Percentiles rank a stretch among this genome's conserved stretches.
phyloP scores from a whole-genome alignment of 352 stramenopile species.

The Phytopythium ostracodes region DNA sequence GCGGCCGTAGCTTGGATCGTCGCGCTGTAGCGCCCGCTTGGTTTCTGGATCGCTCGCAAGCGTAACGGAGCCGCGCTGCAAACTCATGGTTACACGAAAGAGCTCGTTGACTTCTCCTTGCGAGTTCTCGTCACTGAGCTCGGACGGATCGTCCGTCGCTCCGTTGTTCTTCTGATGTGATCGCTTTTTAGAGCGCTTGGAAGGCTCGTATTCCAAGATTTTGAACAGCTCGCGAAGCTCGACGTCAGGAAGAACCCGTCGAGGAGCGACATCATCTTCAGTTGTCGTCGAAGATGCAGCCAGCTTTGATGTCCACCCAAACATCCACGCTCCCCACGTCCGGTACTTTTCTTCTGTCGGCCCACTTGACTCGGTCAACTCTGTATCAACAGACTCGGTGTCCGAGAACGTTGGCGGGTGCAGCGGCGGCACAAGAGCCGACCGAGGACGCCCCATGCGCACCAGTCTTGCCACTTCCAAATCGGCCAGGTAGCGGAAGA shows the following conservation, averaged over 20 bases:
- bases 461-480: conserved; percentile 34
- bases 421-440: conserved; percentile 27
- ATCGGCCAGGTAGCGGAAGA: conserved; percentile 83
- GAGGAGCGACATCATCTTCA: conserved; percentile 22
- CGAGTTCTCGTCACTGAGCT: conserved; percentile 26
- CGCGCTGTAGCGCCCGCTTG: conserved; percentile 52
- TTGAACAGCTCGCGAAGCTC: conserved; percentile 86
- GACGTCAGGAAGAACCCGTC: conserved; percentile 67
- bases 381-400: conserved; percentile 76
- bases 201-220: conserved; percentile 81
- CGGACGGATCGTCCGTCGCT: conserved; percentile 16
- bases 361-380: conserved; percentile 60
- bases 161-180: conserved; percentile 30
- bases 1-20: conserved; percentile 57
- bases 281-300: conserved; percentile 25
- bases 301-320: conserved; percentile 79
- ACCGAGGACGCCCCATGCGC: conserved; percentile 15
- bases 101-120: conserved; percentile 43
- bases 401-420: conserved; percentile 58
- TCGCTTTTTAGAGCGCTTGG: conserved; percentile 55
- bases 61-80: conserved; percentile 74
- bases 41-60: conserved; percentile 72
- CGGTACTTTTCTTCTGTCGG: conserved; percentile 72
- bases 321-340: conserved; percentile 84
- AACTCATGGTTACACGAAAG: conserved; percentile 64